Evolutionary conservation across 306 rosid genomes (phyloP), one percentile per base, ranked within the genome.

Genomic region (Sophora flavescens): DNA sequence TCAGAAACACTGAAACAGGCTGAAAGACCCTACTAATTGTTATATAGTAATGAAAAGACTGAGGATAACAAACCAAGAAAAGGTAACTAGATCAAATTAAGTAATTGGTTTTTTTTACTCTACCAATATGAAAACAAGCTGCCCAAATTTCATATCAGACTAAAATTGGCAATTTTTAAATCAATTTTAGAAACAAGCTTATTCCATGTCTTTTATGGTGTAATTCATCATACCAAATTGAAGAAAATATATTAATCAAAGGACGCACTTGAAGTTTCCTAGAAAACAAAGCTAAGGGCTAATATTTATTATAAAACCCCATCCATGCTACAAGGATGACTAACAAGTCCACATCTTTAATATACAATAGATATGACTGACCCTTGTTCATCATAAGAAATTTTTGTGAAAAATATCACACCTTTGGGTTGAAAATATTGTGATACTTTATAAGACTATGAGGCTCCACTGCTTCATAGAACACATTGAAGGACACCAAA

Each of bases 331-430:
- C n/a, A n/a, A n/a, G n/a, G n/a, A n/a, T n/a, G n/a, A n/a, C 48
- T 51, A 47, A 32, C 51, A 68, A 45, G 63, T 35, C 30, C 52
- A 47, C 44, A 44, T 57, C 81, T 68, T 52, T 30, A 32, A 57
- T 6, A 17, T 45, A 38, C 61, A 12, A 42, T 30, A 16, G 28
- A 54, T n/a, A 15, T 7, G 42, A 58, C 5, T 58, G 44, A 30
- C 50, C 35, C 22, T 9, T 28, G 14, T 54, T 76, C 7, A 64
- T n/a, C 26, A 32, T 3, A 42, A 26, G 65, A 22, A 14, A 28
- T 8, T 17, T 58, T 72, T 64, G 6, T 12, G 38, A 2, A 57
- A 47, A 45, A 42, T 74, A 44, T 44, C 48, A 30, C 48, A 66
- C 16, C n/a, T 56, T 32, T 22, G 65, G 22, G 57, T 68, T 28